phyloP scores from a whole-genome alignment of 331 rosid genomes.

The Rhamnella rubrinervis region DNA sequence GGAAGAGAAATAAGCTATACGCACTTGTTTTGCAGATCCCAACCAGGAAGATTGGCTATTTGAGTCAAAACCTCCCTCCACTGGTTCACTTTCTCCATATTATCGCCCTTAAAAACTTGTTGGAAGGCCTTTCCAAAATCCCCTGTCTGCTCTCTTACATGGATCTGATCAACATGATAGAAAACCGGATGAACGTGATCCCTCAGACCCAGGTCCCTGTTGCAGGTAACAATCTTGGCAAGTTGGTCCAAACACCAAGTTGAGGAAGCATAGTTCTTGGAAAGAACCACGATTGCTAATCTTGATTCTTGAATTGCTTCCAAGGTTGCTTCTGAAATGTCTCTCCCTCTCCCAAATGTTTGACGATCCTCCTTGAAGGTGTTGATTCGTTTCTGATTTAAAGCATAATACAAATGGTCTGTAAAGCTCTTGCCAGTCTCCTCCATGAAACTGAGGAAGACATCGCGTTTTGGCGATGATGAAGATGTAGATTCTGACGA shows the following conservation, averaged over 20 bases:
- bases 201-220: background rate
- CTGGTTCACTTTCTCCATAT: background rate
- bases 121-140: background rate
- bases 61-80: conserved; percentile 5
- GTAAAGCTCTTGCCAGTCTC: conserved; percentile 12
- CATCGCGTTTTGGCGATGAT: conserved; percentile 1
- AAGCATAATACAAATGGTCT: conserved; percentile 8
- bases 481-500: background rate
- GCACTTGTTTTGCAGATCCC: background rate
- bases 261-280: conserved; percentile 5
- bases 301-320: conserved; percentile 22
- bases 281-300: conserved; percentile 11
- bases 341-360: background rate
- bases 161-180: conserved; percentile 2
- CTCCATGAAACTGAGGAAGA: conserved; percentile 17
- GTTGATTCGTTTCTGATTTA: conserved; percentile 5
- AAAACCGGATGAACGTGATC: conserved; percentile 10
- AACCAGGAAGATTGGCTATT: conserved; percentile 15
- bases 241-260: conserved; percentile 8
- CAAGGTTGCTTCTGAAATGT: background rate
- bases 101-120: background rate
- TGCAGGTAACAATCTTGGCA: background rate
- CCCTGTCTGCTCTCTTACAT: conserved; percentile 18
- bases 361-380: conserved; percentile 1
- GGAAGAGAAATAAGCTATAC: background rate